Base-by-base conservation (phyloP, 176 grass and related monocot species). In the Lolium multiflorum region DNA sequence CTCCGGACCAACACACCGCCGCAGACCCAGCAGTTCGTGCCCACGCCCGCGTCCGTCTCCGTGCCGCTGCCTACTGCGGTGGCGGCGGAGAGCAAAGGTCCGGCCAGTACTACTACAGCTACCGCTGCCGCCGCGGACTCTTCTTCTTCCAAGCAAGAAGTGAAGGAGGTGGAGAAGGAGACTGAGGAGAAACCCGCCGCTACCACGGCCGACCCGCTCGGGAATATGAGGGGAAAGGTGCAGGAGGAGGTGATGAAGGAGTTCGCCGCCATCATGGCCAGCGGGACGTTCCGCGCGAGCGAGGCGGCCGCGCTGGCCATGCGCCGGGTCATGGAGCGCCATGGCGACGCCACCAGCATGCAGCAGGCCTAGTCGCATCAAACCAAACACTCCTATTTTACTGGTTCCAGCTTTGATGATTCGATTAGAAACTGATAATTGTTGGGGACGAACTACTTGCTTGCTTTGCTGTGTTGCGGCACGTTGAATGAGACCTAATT, bases 181-280 rank as follows among this genome's bases (percentile, higher is more conserved):
- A 18, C 71, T 2, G 44, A 6, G 6, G 21, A 50, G 46, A 51
- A 50, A 51, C 11, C 71, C 2, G 20, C 44, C 11, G 12, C 50
- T 6, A 25, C 60, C 4, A 10, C 57, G 0, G 38, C 11, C n/a
- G 92, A 95, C 52, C 90, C 78, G 6, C 87, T 97, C 5, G 92
- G 87, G 2, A 81, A 62, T 55, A 76, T 57, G 7, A 86, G 92
- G 68, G 92, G 83, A 0, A 95, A 86, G 82, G 89, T 94, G 76
- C 92, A 95, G 77, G 92, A 97, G 66, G 95, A 97, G 89, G 88
- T 97, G 24, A 93, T 92, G 84, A 78, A 74, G 26, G 95, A 97
- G 81, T 97, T 97, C 68, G 86, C 88, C 3, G 89, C 92, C 5
- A 91, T 95, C 70, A 95, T 95, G 95, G 95, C 95, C 4, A 90